A percentile compares a stretch with the other conserved stretches of the same genome.
Conservation (phyloP, 2,329 filamentous ascomycete species). For the Calonectria pseudoturangicola region DNA sequence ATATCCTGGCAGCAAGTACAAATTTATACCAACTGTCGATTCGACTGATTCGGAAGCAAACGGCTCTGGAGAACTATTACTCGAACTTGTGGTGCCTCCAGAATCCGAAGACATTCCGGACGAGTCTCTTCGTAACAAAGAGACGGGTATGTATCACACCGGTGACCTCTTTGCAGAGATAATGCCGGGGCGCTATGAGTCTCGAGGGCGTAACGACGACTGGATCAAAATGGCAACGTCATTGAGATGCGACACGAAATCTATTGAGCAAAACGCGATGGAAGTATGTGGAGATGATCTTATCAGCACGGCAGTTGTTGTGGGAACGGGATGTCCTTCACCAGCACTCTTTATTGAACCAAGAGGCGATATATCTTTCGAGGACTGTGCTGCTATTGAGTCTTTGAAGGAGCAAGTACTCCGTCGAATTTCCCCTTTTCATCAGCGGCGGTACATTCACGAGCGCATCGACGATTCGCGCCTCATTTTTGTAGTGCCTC, state of each 20-base stretch:
- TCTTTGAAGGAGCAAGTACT: not conserved
- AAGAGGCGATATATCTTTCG: not conserved
- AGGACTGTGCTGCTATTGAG: not conserved
- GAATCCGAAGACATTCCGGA: conserved; percentile 5
- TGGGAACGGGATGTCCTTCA: conserved; percentile 12
- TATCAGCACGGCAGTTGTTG: not conserved
- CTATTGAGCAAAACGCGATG: conserved; percentile 13
- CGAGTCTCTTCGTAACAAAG: conserved; percentile 17
- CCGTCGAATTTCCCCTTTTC: not conserved
- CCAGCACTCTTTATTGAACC: conserved; percentile 7
- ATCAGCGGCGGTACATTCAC: not conserved
- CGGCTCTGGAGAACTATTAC: not conserved
- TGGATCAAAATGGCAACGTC: conserved; percentile 13
- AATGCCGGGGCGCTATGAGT: conserved; percentile 11
- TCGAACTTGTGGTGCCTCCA: conserved; percentile 3
- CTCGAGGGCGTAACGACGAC: not conserved
- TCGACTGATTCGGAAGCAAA: not conserved
- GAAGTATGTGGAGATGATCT: conserved; percentile 5
- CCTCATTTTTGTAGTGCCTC: conserved; percentile 6
- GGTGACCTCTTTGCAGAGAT: not conserved
- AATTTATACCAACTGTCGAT: not conserved
- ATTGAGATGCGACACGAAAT: not conserved
- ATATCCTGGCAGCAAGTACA: conserved; percentile 4
- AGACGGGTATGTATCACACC: conserved; percentile 10
- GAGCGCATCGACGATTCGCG: not conserved